These are phyloP conservation scores for Venturia effusa DNA, from an alignment of 2,329 filamentous ascomycete species.

Conservation along the genomic window DNA sequence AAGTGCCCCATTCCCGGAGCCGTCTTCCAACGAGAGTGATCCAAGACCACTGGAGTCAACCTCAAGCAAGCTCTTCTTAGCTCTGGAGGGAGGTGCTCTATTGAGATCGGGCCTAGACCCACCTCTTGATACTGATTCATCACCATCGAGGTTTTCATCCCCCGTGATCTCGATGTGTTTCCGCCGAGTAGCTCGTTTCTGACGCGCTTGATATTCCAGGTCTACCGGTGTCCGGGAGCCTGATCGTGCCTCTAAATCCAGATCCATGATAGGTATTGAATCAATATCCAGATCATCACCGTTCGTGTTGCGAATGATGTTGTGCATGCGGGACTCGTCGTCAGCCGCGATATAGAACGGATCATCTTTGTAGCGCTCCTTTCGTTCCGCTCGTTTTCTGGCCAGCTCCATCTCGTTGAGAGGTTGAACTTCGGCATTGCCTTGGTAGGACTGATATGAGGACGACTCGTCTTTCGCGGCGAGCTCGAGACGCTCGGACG, in stretches of 20 bases:
- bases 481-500: constrained; percentile 33
- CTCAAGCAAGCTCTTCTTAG: constrained; percentile 61
- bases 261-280: constrained; percentile 88
- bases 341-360: constrained; percentile 76
- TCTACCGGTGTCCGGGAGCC: constrained; percentile 12
- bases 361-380: constrained; percentile 79
- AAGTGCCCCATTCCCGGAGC: constrained; percentile 25
- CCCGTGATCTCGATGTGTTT: constrained; percentile 34
- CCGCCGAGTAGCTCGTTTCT: constrained; percentile 22
- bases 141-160: constrained; percentile 32
- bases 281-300: constrained; percentile 80
- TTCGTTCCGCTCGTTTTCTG: constrained; percentile 62
- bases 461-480: constrained; percentile 1
- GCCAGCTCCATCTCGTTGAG: constrained; percentile 34
- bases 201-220: constrained; percentile 17
- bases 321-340: constrained; percentile 57
- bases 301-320: constrained; percentile 56
- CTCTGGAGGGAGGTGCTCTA: constrained; percentile 19
- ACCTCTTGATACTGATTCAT: background rate
- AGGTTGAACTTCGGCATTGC: constrained; percentile 16
- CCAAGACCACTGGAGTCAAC: constrained; percentile 80
- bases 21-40: constrained; percentile 56
- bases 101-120: constrained; percentile 17
- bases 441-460: constrained; percentile 33
- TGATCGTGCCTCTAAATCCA: constrained; percentile 52